Base-by-base conservation (phyloP, 129 eudicot species). In the Arctium minus region DNA sequence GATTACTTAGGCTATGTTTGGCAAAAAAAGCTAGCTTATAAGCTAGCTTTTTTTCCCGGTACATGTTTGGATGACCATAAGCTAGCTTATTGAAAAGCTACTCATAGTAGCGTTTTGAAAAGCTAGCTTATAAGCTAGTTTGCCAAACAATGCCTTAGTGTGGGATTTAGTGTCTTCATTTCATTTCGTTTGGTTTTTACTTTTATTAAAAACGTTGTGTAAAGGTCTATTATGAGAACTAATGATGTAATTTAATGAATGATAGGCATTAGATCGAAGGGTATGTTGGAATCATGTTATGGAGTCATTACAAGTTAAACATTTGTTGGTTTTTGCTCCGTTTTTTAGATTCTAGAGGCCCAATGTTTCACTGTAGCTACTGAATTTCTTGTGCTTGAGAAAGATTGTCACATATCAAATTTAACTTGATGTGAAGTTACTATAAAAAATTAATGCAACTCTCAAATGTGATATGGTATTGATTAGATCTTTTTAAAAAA, bases 401-500 rank as follows among this genome's bases (percentile, higher is more conserved):
- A 62, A 60, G 53, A 60, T 60, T 36, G 39, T 33, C n/a, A 8
- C 39, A 1, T 53, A 36, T 56, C 10, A 62, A 35, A 36, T 62
- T 37, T 48, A 42, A 37, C 29, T 39, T 7, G 9, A 46, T 69
- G 22, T 48, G 35, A 6, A 48, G 10, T 4, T 12, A 3, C 8
- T 9, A 62, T 5, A 1, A 48, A 29, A 39, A 11, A 53, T 17
- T 38, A 2, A 73, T 40, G 39, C 4, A 38, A 80, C 70, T 80
- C 9, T 10, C 3, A 60, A 36, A 1, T 29, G 8, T 70, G 27
- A 30, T 74, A 4, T 46, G 67, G 22, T 71, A 29, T 38, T 70
- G 60, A 82, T 82, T 75, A 22, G 75, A 50, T 76, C 13, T 33
- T 56, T 79, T 80, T 72, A 22, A 22, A 22, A 22, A 22, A 22